phyloP scores from a whole-genome alignment of 768 basidiomycete genomes.

The Daedaleopsis sinensis region DNA sequence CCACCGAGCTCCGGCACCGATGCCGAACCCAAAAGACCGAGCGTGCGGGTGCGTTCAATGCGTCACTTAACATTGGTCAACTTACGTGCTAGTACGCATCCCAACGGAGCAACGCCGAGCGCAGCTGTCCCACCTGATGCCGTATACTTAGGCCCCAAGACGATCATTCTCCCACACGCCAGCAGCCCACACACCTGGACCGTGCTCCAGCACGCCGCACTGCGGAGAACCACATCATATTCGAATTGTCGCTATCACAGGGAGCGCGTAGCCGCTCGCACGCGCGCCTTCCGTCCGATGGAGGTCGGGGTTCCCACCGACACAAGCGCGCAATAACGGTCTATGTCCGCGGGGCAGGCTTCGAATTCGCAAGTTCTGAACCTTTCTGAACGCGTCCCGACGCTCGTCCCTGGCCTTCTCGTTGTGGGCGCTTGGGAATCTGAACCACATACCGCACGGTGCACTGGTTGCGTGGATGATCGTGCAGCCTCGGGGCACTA shows the following conservation, averaged over 20 bases:
- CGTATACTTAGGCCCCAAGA: background rate
- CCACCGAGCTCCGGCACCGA: too few relatives aligned
- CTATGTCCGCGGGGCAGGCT: background rate
- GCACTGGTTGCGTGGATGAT: background rate
- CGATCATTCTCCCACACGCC: background rate
- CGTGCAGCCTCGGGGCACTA: too few relatives aligned
- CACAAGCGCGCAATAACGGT: background rate
- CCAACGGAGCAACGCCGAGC: too few relatives aligned
- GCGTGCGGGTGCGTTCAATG: too few relatives aligned
- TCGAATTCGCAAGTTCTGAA: background rate
- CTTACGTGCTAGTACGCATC: too few relatives aligned
- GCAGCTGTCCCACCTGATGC: too few relatives aligned
- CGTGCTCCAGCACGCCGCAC: background rate
- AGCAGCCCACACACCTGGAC: background rate
- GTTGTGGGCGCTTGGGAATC: background rate
- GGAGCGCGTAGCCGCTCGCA: background rate
- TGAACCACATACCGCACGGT: background rate
- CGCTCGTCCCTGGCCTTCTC: background rate
- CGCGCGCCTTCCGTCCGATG: constrained; percentile 11
- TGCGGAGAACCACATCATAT: background rate
- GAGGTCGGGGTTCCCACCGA: constrained; percentile 6
- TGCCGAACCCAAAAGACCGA: too few relatives aligned
- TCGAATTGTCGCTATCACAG: background rate
- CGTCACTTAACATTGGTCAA: too few relatives aligned
- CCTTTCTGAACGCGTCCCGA: background rate